Evolutionary conservation across 441 rosid genomes (phyloP).

Genomic region (Isatis lusitanica): DNA sequence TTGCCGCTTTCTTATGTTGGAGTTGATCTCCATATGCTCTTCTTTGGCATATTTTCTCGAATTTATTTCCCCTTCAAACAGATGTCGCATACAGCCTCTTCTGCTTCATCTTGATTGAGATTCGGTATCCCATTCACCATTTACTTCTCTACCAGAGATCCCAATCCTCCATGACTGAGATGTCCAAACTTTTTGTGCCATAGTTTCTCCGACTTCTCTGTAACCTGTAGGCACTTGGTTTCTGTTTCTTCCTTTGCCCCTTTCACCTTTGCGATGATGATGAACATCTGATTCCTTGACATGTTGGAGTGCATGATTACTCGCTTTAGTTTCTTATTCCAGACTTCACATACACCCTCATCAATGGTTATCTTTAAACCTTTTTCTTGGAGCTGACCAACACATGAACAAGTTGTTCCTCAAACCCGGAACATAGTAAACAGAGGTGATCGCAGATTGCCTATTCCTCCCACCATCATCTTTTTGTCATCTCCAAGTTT

Average conservation of each 20-base stretch:
- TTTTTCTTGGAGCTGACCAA: not conserved
- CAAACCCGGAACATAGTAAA: not conserved
- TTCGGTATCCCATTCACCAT: no score
- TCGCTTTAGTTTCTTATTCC: not conserved
- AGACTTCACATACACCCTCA: not conserved
- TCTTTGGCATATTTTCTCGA: not conserved
- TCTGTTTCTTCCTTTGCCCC: no score
- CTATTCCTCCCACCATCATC: no score
- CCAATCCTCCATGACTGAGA: no score
- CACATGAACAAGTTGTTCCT: not conserved
- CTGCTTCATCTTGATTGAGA: no score
- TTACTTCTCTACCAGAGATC: no score
- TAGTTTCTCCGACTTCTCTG: no score
- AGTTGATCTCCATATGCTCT: not conserved
- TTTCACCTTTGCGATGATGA: not conserved
- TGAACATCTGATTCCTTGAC: not conserved
- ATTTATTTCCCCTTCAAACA: not conserved
- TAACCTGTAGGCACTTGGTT: no score
- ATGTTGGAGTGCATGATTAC: not conserved
- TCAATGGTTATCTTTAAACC: not conserved
- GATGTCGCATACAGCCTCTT: not conserved
- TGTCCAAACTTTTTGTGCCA: no score
- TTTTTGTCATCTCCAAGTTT: no score
- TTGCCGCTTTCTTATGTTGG: no score
- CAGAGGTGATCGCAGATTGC: not conserved